Conservation (phyloP, 1,139 yeast species). For the Geotrichum cucujoidarum region DNA sequence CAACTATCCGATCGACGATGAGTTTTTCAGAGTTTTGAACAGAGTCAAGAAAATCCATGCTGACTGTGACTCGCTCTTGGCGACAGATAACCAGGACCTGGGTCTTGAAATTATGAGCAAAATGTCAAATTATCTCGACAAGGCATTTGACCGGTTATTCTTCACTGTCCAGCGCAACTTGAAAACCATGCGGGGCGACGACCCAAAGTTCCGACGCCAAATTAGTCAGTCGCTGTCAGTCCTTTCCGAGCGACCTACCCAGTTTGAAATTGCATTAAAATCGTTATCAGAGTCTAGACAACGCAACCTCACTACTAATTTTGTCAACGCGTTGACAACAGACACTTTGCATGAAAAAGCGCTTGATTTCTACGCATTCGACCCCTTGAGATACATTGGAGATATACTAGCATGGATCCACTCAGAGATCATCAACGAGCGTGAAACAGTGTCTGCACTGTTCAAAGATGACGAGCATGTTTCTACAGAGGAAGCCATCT, state of each 20-base stretch:
- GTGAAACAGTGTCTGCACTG: conserved; percentile 61
- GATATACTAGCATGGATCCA: conserved; percentile 88
- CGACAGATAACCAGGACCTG: conserved; percentile 56
- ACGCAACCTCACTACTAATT: conserved; percentile 37
- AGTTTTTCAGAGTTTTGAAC: conserved; percentile 56
- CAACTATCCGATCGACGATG: conserved; percentile 41
- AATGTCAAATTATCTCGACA: conserved; percentile 48
- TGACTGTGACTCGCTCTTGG: conserved; percentile 62
- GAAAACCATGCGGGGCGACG: conserved; percentile 24
- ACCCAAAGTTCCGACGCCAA: conserved; percentile 23
- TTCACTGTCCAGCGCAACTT: conserved; percentile 39
- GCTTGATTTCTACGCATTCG: conserved; percentile 64
- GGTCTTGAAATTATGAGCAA: conserved; percentile 67
- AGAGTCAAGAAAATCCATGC: conserved; percentile 62
- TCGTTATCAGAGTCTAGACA: conserved; percentile 35
- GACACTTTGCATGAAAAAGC: conserved; percentile 45
- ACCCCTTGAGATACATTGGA: conserved; percentile 77
- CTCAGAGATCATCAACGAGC: conserved; percentile 81
- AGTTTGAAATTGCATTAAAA: conserved; percentile 35
- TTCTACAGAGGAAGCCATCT: conserved; percentile 6
- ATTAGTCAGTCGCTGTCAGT: conserved; percentile 32
- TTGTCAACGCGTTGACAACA: conserved; percentile 52
- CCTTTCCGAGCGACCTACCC: conserved; percentile 39
- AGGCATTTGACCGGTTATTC: conserved; percentile 50
- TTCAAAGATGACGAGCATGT: conserved; percentile 33